Percentiles rank a stretch among this genome's conserved stretches.
phyloP scores from a whole-genome alignment of 768 basidiomycete species.

The Mrakia gelida region DNA sequence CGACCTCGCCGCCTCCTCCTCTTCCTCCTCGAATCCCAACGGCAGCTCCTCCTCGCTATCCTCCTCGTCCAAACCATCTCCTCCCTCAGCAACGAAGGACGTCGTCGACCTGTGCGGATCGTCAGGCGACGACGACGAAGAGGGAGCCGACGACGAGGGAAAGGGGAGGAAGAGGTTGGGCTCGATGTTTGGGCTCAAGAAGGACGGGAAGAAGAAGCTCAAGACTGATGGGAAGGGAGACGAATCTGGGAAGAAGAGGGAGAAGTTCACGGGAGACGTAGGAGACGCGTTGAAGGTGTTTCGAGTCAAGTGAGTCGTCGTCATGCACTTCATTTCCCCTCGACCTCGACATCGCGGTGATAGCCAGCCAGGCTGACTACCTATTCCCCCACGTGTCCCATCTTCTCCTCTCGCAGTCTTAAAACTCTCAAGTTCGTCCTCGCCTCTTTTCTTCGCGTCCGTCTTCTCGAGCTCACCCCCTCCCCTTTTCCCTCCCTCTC shows the following conservation, averaged over 20 bases:
- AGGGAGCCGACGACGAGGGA: neutral
- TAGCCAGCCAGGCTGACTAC: neutral
- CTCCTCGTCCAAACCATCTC: neutral
- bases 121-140: neutral
- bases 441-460: neutral
- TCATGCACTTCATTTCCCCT: too few species aligned
- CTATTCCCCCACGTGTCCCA: neutral
- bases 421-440: slow-evolving; percentile 16
- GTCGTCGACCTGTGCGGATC: neutral
- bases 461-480: neutral
- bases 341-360: neutral
- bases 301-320: slow-evolving; percentile 9
- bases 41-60: neutral
- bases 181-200: neutral
- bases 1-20: neutral
- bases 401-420: neutral
- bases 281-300: slow-evolving; percentile 14
- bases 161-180: slow-evolving; percentile 6
- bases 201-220: slow-evolving; percentile 4
- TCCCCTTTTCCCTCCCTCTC: neutral
- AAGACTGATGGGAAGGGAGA: neutral
- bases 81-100: neutral
- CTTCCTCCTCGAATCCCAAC: neutral
- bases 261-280: neutral
- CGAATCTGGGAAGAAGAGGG: neutral